phyloP scores from a whole-genome alignment of 179 eudicot species.

The Beta corolliflora region DNA sequence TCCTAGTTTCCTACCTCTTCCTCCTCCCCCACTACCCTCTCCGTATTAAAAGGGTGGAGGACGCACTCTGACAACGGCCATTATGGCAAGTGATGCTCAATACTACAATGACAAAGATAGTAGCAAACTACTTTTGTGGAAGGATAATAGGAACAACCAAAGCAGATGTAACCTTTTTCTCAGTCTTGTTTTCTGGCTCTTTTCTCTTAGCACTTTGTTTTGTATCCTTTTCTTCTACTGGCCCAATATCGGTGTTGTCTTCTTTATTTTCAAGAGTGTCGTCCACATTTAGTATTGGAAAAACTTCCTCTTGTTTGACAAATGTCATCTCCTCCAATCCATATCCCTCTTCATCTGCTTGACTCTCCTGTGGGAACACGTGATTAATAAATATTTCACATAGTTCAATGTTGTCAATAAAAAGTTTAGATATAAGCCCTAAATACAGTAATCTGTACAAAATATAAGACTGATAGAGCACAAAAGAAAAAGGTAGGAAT shows the following conservation, averaged over 20 bases:
- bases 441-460: neutral
- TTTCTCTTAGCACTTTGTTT: conserved; percentile 63
- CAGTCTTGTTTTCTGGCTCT: conserved; percentile 69
- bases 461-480: neutral
- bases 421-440: neutral
- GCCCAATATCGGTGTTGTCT: conserved; percentile 29
- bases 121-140: conserved; percentile 6
- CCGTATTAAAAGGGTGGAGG: neutral
- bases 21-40: neutral
- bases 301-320: conserved; percentile 74
- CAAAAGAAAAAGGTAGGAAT: neutral
- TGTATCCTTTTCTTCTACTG: conserved; percentile 47
- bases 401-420: neutral
- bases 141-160: neutral
- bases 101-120: neutral
- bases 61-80: neutral
- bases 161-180: conserved; percentile 59
- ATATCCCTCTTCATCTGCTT: conserved; percentile 42
- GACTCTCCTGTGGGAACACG: conserved; percentile 42
- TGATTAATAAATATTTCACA: conserved; percentile 3
- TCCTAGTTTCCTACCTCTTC: neutral
- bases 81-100: neutral
- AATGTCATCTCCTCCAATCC: conserved; percentile 78
- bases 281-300: conserved; percentile 48
- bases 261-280: conserved; percentile 41